Evolutionary conservation across 73 alveolate genomes (phyloP).

Genomic region (Diophrys appendiculata): DNA sequence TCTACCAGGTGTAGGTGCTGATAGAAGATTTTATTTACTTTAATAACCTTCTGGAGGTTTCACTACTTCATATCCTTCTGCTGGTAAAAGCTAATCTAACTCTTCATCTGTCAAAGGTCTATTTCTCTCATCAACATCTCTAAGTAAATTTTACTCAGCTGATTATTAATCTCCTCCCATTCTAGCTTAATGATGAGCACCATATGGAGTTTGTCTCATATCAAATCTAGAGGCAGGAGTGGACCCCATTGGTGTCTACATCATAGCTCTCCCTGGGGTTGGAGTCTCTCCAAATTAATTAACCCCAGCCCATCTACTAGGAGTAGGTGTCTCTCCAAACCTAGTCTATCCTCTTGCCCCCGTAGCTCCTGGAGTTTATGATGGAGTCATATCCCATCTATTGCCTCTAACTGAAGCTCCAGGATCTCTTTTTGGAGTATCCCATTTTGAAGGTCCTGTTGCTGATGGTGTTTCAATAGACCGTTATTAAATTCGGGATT

Average conservation of each 20-base stretch:
- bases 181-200: conserved; percentile 33
- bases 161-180: conserved; percentile 51
- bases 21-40: conserved; percentile 1
- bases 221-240: too few species aligned
- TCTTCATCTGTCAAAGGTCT: conserved; percentile 96
- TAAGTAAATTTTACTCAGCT: not conserved
- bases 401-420: conserved; percentile 53
- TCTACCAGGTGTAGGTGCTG: conserved; percentile 22
- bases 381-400: conserved; percentile 68
- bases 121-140: conserved; percentile 84
- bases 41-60: conserved; percentile 10
- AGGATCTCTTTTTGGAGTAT: conserved; percentile 57
- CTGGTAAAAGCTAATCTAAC: conserved; percentile 85
- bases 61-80: conserved; percentile 85
- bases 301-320: conserved; percentile 47
- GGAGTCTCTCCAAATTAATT: conserved; percentile 62
- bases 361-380: conserved; percentile 24
- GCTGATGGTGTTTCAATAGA: conserved; percentile 13
- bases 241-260: too few species aligned
- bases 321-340: conserved; percentile 68
- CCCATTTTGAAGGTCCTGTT: conserved; percentile 49
- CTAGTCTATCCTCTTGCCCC: conserved; percentile 31
- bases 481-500: not conserved
- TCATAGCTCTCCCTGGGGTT: conserved; percentile 52
- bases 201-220: conserved; percentile 57